Base-by-base conservation (phyloP, 75 land plant genomes). In the Larix kaempferi region DNA sequence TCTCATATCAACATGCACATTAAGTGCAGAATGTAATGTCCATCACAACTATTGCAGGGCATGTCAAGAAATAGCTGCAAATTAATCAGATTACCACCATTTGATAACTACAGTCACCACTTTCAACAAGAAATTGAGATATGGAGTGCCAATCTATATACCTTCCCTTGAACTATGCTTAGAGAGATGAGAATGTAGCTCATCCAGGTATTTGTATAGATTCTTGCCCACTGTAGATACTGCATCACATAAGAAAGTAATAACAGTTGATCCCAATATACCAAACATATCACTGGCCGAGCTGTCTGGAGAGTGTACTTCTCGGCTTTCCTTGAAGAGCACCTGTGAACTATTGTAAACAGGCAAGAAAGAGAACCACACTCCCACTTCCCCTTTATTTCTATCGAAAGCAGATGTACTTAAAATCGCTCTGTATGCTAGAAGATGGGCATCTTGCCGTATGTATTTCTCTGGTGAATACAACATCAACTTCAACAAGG, bases 341-440 rank as follows among this genome's bases (percentile, higher is more conserved):
- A 15, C 57, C 37, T 72, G 77, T 59, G 56, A 76, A 75, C 62
- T 66, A n/a, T 63, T 52, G 79, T 74, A 87, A 55, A 83, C 81
- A 74, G 93, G 90, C 60, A 94, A 71, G 71, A 86, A 89, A 17
- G 88, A 82, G 67, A 97, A 86, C 99, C 99, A 97, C 27, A 91
- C 74, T 22, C 72, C 81, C 52, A 92, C 74, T 80, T 97, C 99
- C 56, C 52, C n/a, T n/a, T 57, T 14, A 71, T 94, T 97, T 74
- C 61, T 79, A 35, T 97, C 95, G 89, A 97, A 94, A n/a, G 95
- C 99, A 75, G 91, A 89, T 66, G 93, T 95, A 75, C 95, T 94
- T 26, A 87, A 61, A 88, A 94, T 85, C 12, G 96, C 90, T 74
- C 81, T 82, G 59, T 76, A 67, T 65, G 92, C 92, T 78, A 95